These are phyloP conservation scores for Flaveria floridana DNA, from an alignment of 140 eudicot genomes.

Conservation along the genomic window DNA sequence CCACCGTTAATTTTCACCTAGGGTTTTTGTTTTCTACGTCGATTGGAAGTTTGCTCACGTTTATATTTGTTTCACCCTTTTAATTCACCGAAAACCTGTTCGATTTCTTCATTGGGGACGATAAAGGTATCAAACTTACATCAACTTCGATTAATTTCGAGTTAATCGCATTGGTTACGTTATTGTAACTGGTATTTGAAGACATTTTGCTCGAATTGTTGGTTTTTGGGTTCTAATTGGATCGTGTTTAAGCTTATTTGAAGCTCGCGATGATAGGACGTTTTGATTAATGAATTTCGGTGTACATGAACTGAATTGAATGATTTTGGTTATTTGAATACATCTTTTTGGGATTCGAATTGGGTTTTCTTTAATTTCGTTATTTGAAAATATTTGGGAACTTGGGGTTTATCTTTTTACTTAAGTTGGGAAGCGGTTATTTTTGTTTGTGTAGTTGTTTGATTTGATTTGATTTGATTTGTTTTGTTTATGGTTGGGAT, in stretches of 20 bases:
- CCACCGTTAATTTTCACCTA: not conserved
- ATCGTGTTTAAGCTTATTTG: no score
- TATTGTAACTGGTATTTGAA: not conserved
- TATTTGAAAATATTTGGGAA: not conserved
- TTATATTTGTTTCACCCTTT: not conserved
- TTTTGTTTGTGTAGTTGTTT: not conserved
- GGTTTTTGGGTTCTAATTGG: not conserved
- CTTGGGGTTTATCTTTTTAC: not conserved
- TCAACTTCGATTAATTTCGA: slow-evolving; percentile 10
- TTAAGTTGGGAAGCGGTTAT: not conserved
- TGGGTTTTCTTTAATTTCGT: not conserved
- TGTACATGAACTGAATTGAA: not conserved
- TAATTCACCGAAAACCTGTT: slow-evolving; percentile 12
- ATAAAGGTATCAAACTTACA: slow-evolving; percentile 23
- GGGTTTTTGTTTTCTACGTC: slow-evolving; percentile 7
- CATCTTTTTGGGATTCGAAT: not conserved
- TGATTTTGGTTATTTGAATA: not conserved
- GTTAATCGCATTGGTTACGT: slow-evolving; percentile 24
- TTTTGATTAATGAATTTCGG: no score
- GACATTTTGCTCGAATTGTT: not conserved
- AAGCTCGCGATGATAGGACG: no score
- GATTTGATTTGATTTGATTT: not conserved
- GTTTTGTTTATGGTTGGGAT: slow-evolving; percentile 17
- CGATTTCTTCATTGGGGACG: not conserved
- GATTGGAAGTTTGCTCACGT: slow-evolving; percentile 3